Percentiles rank a stretch among this genome's conserved stretches.
phyloP scores from a whole-genome alignment of 352 stramenopile species.

The Phytophthora megakarya region DNA sequence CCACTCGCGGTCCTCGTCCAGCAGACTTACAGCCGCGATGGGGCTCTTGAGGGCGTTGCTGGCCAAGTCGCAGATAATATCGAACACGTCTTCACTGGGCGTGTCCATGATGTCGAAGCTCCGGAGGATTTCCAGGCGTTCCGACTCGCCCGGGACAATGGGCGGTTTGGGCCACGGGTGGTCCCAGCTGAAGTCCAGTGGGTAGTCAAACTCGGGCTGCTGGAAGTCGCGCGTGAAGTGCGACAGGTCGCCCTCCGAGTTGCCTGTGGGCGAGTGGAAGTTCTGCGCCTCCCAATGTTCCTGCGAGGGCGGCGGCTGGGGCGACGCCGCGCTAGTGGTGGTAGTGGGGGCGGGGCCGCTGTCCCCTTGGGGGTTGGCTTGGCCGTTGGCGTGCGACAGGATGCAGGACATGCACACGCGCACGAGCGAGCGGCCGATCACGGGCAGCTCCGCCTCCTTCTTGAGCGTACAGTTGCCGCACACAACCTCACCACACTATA shows the following conservation, averaged over 20 bases:
- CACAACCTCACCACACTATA: slow-evolving; percentile 85
- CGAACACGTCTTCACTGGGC: slow-evolving; percentile 85
- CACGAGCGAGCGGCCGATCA: slow-evolving; percentile 84
- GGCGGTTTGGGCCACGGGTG: slow-evolving; percentile 88
- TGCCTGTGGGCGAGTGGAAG: slow-evolving; percentile 81
- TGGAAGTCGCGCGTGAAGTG: slow-evolving; percentile 82
- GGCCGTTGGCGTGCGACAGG: slow-evolving; percentile 79
- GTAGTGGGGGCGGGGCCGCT: too few species aligned
- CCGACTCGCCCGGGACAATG: slow-evolving; percentile 63
- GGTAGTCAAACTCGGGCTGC: slow-evolving; percentile 85
- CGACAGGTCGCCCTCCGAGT: slow-evolving; percentile 77
- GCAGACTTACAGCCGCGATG: slow-evolving; percentile 82
- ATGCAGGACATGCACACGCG: slow-evolving; percentile 92
- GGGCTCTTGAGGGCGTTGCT: slow-evolving; percentile 88
- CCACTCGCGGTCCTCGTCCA: slow-evolving; percentile 88
- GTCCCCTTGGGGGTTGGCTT: slow-evolving; percentile 75
- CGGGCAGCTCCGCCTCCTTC: slow-evolving; percentile 84
- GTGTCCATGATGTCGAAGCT: slow-evolving; percentile 90
- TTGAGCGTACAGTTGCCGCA: slow-evolving; percentile 89
- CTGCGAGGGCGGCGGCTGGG: slow-evolving; percentile 49
- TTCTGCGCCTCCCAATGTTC: slow-evolving; percentile 79
- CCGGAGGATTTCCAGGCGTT: slow-evolving; percentile 79
- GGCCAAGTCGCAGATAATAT: slow-evolving; percentile 89
- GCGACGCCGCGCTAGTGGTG: slow-evolving; percentile 45
- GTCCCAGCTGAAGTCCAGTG: slow-evolving; percentile 89